Conservation (phyloP, 306 rosid species). For the Cucurbita maxima region DNA sequence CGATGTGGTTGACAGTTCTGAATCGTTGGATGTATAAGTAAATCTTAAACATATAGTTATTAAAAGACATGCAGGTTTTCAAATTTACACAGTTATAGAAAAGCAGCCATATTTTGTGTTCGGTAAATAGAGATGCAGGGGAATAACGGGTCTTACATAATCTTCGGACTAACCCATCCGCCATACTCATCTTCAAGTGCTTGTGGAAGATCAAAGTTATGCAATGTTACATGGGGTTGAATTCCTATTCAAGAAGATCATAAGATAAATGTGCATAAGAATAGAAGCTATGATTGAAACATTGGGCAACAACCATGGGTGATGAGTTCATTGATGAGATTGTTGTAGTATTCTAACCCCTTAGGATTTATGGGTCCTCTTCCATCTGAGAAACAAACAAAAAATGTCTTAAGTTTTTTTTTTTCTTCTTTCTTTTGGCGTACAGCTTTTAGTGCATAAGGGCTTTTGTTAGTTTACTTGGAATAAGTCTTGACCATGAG, state of each 20-base stretch:
- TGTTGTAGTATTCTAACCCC: constrained; percentile 59
- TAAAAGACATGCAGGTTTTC: too few species aligned
- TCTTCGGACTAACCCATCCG: constrained; percentile 54
- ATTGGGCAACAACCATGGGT: constrained; percentile 29
- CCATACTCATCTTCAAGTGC: constrained; percentile 69
- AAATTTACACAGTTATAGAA: too few species aligned
- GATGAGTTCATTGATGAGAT: constrained; percentile 48
- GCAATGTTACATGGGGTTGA: constrained; percentile 57
- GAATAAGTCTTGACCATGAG: constrained; percentile 80
- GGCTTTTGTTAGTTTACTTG: constrained; percentile 20
- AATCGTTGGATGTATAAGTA: too few species aligned
- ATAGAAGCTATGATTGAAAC: not conserved
- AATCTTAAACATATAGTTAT: too few species aligned
- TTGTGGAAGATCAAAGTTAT: constrained; percentile 48
- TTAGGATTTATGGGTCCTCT: constrained; percentile 59
- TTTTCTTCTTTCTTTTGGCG: not conserved
- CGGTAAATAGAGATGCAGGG: not conserved
- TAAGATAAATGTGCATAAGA: not conserved
- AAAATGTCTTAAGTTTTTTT: not conserved
- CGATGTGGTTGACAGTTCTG: too few species aligned
- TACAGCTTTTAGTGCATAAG: too few species aligned
- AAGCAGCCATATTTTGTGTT: too few species aligned
- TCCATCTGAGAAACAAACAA: constrained; percentile 29
- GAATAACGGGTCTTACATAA: constrained; percentile 24
- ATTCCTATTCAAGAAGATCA: constrained; percentile 29